These are phyloP conservation scores for Cudoniella acicularis DNA, from an alignment of 495 filamentous ascomycete species.

Conservation along the genomic window DNA sequence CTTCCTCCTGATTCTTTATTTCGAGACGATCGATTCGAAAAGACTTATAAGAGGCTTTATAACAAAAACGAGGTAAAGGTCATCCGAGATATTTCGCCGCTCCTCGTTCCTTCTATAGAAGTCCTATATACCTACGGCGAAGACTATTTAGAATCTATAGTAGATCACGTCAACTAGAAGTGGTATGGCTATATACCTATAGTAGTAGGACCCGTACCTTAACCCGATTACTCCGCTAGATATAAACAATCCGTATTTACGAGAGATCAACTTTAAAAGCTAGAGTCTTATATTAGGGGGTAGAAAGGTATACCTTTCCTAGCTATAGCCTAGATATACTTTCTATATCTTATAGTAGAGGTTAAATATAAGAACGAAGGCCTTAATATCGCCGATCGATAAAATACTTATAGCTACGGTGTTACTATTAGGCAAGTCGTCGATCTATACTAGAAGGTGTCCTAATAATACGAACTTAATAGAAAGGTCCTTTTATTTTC, in stretches of 20 bases:
- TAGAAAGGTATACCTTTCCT: slow-evolving; percentile 32
- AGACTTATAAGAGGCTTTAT: slow-evolving; percentile 27
- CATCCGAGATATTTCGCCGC: slow-evolving; percentile 33
- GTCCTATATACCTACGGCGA: slow-evolving; percentile 26
- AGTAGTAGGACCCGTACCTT: slow-evolving; percentile 27
- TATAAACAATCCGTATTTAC: slow-evolving; percentile 39
- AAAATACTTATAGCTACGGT: slow-evolving; percentile 37
- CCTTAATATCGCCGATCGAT: slow-evolving; percentile 34
- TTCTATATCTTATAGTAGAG: slow-evolving; percentile 37
- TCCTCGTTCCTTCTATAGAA: slow-evolving; percentile 39
- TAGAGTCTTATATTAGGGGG: slow-evolving; percentile 36
- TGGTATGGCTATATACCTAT: slow-evolving; percentile 38
- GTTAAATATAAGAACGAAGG: slow-evolving; percentile 32
- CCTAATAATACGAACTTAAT: slow-evolving; percentile 35
- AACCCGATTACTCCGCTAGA: slow-evolving; percentile 42
- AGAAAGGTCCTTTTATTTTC: slow-evolving; percentile 43
- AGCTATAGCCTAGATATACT: slow-evolving; percentile 38
- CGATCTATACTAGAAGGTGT: slow-evolving; percentile 30
- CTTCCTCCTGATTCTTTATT: slow-evolving; percentile 35
- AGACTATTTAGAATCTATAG: slow-evolving; percentile 29
- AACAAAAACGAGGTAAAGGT: slow-evolving; percentile 36
- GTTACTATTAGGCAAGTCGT: slow-evolving; percentile 33
- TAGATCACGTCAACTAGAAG: slow-evolving; percentile 39
- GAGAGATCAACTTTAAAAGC: slow-evolving; percentile 35
- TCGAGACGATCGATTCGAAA: slow-evolving; percentile 29